Conservation (phyloP, 305 asterid species). For the Fraxinus velutina region DNA sequence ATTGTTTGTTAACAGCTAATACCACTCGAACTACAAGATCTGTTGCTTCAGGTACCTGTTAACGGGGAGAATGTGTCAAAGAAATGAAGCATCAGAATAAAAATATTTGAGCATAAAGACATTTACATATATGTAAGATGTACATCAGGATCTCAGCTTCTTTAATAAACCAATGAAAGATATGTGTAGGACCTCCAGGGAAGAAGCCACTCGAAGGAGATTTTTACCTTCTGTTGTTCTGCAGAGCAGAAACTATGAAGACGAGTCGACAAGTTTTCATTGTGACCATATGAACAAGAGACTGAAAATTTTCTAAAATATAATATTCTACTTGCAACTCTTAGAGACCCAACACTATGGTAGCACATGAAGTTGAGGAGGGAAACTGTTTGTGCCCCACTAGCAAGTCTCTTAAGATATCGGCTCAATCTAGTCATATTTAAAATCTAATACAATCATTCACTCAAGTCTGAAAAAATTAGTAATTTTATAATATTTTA, state of each 20-base stretch:
- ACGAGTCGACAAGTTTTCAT: neutral
- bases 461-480: neutral
- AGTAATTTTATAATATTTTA: neutral
- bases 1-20: constrained; percentile 41
- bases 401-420: neutral
- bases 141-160: neutral
- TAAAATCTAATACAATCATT: neutral
- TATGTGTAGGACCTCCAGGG: neutral
- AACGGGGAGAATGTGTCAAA: constrained; percentile 15
- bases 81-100: neutral
- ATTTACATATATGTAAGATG: neutral
- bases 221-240: neutral
- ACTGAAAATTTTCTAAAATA: neutral
- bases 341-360: neutral
- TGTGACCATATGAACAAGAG: neutral
- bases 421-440: neutral
- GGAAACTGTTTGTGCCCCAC: neutral
- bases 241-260: neutral
- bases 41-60: constrained; percentile 59
- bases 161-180: neutral
- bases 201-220: neutral
- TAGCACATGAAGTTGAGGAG: neutral
- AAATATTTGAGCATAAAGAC: neutral
- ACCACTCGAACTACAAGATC: constrained; percentile 71
- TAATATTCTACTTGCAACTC: neutral